Evolutionary conservation across 108 stramenopile genomes (phyloP).

Genomic region (Skeletonema potamos): DNA sequence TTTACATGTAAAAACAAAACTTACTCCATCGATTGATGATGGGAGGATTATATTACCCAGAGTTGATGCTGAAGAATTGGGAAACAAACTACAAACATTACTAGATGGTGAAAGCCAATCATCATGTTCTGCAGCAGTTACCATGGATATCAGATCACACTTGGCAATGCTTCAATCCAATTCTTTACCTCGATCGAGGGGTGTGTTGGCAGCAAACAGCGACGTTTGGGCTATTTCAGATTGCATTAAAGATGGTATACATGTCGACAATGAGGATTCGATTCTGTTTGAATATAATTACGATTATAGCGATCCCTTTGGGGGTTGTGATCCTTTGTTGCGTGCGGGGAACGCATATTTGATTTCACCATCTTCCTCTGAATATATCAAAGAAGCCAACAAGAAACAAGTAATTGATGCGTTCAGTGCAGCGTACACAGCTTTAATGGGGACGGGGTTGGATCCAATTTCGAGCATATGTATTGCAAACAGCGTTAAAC

Average conservation of each 20-base stretch:
- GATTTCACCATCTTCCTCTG: background rate
- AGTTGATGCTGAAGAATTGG: slow-evolving; percentile 25
- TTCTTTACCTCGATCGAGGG: slow-evolving; percentile 23
- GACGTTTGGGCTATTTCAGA: slow-evolving; percentile 31
- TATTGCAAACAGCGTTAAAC: slow-evolving; percentile 17
- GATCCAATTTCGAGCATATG: slow-evolving; percentile 14
- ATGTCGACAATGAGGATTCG: slow-evolving; percentile 14
- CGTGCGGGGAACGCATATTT: slow-evolving; percentile 23
- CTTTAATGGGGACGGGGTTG: slow-evolving; percentile 14
- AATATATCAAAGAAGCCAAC: background rate
- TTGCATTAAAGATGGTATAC: slow-evolving; percentile 14
- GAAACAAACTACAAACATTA: slow-evolving; percentile 18
- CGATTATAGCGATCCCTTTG: slow-evolving; percentile 28
- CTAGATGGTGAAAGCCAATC: slow-evolving; percentile 10
- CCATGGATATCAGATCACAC: slow-evolving; percentile 30
- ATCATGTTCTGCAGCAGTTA: slow-evolving; percentile 10
- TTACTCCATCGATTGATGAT: background rate
- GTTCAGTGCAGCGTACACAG: slow-evolving; percentile 20
- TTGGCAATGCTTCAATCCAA: slow-evolving; percentile 42
- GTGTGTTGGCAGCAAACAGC: slow-evolving; percentile 11
- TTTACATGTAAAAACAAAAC: slow-evolving; percentile 10
- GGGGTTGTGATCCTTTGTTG: slow-evolving; percentile 34
- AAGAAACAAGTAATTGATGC: slow-evolving; percentile 18
- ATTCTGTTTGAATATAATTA: slow-evolving; percentile 29
- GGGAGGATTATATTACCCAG: slow-evolving; percentile 6